Evolutionary conservation across 768 basidiomycete species (phyloP), one percentile per base, ranked within the genome.

Genomic region (Butyriboletus loyo): DNA sequence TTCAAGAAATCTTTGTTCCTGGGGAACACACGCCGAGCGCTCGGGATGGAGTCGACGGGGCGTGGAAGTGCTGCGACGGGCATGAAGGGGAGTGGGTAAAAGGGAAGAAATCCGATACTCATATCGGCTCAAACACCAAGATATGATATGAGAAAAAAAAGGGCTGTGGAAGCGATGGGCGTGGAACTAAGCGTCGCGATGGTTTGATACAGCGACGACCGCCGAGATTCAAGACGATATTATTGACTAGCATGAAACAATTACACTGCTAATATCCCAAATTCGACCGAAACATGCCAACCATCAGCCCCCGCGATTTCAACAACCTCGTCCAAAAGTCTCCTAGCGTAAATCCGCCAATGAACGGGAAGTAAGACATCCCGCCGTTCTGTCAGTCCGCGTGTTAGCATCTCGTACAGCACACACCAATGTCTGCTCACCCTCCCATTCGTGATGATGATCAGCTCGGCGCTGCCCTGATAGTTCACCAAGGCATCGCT

Each of bases 391-490:
- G 55, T 47, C 28, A 21, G 40, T 19, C 27, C 14, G 14, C 5
- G 25, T 8, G 55, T 53, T 2, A 59, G 60, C 25, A 36, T 6
- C 6, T 41, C 10, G 11, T 19, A 60, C 19, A 39, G 17, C 4
- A 32, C 8, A 32, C 27, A 45, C 31, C 7, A 5, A 32, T 43
- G 10, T 28, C 31, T n/a, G 57, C 73, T 35, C 54, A 84, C 83
- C 76, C 70, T 78, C 49, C 82, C 82, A 48, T 76, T 72, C 22
- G 80, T 80, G 44, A 84, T 63, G 31, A 79, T n/a, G 42, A 85
- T 83, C 45, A 80, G 48, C 60, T 86, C 84, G 1, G 63, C 38
- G n/a, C 70, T 72, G 17, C 80, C 78, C 48, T 77, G 73, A 64
- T 86, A 85, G 19, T 54, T 56, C 43, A 72, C 76, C 52, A 71